Conservation (phyloP, 2,329 filamentous ascomycete genomes). For the Helminthosporium solani region DNA sequence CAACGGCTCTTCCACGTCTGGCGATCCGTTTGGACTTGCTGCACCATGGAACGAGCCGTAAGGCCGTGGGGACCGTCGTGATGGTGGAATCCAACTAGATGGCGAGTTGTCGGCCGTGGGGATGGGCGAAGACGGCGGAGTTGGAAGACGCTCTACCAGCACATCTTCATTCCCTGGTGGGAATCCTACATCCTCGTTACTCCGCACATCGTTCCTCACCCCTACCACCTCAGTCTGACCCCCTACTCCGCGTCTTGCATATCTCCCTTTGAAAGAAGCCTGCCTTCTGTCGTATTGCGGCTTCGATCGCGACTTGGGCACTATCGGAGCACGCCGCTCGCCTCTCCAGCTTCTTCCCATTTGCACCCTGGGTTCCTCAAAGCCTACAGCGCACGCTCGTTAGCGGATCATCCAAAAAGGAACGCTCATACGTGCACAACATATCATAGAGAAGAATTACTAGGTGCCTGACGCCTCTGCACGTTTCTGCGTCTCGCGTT, state of each 20-base stretch:
- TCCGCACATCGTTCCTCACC: not conserved
- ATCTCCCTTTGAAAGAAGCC: not conserved
- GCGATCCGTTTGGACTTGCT: not conserved
- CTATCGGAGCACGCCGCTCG: not conserved
- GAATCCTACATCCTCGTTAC: not conserved
- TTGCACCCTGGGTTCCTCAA: slow-evolving; percentile 3
- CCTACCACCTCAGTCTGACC: not conserved
- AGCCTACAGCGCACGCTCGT: slow-evolving; percentile 4
- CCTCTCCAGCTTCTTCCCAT: not conserved
- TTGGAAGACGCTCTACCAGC: not conserved
- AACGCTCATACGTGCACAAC: slow-evolving; percentile 7
- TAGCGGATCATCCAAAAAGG: slow-evolving; percentile 4
- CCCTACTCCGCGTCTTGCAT: not conserved
- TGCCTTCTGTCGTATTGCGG: too few species aligned
- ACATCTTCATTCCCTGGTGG: not conserved
- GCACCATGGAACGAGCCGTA: not conserved
- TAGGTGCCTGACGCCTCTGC: slow-evolving; percentile 17
- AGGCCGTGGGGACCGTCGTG: not conserved
- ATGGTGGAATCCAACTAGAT: not conserved
- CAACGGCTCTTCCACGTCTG: not conserved
- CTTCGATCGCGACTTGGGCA: too few species aligned
- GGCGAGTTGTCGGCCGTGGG: not conserved
- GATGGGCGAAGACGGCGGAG: not conserved
- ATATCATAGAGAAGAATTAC: slow-evolving; percentile 24
- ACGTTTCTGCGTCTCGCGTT: slow-evolving; percentile 10